A percentile compares a stretch with the other conserved stretches of the same genome.
These are phyloP conservation scores for Rhizoctonia solani DNA, from an alignment of 1,284 basidiomycete genomes.

Conservation along the genomic window DNA sequence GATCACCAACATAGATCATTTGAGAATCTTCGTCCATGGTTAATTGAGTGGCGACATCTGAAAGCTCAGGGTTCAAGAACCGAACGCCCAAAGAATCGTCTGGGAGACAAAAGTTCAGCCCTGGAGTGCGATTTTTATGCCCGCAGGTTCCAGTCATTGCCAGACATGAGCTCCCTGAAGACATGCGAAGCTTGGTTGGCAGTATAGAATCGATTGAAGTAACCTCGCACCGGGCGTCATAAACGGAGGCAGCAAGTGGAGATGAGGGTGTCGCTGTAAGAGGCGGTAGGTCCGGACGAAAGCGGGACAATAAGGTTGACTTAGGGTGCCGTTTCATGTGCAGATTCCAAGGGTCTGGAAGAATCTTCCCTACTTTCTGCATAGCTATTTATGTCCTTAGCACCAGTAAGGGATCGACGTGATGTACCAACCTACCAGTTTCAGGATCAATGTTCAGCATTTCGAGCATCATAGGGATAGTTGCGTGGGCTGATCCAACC, in stretches of 20 bases:
- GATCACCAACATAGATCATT: slow-evolving; percentile 11
- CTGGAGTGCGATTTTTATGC: background rate
- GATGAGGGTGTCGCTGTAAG: background rate
- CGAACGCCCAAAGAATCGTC: background rate
- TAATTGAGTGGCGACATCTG: background rate
- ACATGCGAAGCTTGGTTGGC: background rate
- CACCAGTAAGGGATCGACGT: too few relatives aligned
- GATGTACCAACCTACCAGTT: too few relatives aligned
- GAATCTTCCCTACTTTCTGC: background rate
- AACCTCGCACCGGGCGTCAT: slow-evolving; percentile 16
- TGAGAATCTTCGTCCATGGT: slow-evolving; percentile 1
- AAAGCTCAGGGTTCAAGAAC: background rate
- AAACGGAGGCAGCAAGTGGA: background rate
- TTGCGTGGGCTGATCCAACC: background rate
- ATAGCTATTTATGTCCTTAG: too few relatives aligned
- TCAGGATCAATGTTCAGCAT: background rate
- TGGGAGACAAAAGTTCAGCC: background rate
- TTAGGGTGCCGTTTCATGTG: slow-evolving; percentile 2
- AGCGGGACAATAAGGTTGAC: background rate
- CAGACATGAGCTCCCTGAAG: background rate
- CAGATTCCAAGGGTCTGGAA: background rate
- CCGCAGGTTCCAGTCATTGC: background rate
- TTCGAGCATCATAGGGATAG: background rate
- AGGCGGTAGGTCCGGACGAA: background rate
- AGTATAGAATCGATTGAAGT: background rate